Percentiles rank a stretch among this genome's conserved stretches.
phyloP scores from a whole-genome alignment of 176 grass and related monocot genomes.

The Musa acuminata region DNA sequence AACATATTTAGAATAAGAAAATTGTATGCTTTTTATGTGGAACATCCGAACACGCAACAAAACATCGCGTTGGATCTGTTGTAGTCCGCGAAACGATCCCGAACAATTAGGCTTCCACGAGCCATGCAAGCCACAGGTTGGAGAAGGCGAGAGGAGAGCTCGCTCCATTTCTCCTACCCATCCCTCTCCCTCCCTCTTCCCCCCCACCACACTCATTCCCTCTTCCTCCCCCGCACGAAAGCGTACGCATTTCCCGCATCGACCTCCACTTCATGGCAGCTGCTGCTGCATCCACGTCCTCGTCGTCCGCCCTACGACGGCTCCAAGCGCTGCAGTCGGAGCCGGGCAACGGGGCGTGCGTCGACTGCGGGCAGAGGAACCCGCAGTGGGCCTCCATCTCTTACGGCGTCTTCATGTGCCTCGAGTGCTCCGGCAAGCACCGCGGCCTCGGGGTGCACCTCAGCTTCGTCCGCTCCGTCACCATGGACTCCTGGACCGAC shows the following conservation, averaged over 20 bases:
- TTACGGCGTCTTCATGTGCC: constrained; percentile 6
- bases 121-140: too few species aligned
- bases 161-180: neutral
- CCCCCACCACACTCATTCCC: neutral
- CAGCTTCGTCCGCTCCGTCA: constrained; percentile 12
- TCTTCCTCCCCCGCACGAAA: neutral
- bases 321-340: constrained; percentile 1
- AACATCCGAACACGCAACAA: neutral
- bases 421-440: constrained; percentile 15
- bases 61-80: neutral
- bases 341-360: neutral
- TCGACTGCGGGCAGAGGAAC: constrained; percentile 8
- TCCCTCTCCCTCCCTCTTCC: neutral
- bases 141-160: neutral
- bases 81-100: neutral
- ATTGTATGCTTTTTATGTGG: neutral
- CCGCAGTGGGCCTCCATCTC: constrained; percentile 16
- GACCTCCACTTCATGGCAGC: neutral
- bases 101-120: neutral
- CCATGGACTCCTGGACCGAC: constrained; percentile 10
- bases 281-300: neutral
- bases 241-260: neutral
- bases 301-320: neutral
- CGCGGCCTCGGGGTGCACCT: constrained; percentile 11
- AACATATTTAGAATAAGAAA: neutral